These are phyloP conservation scores for Neonectria magnoliae DNA, from an alignment of 2,329 filamentous ascomycete species.

Conservation along the genomic window DNA sequence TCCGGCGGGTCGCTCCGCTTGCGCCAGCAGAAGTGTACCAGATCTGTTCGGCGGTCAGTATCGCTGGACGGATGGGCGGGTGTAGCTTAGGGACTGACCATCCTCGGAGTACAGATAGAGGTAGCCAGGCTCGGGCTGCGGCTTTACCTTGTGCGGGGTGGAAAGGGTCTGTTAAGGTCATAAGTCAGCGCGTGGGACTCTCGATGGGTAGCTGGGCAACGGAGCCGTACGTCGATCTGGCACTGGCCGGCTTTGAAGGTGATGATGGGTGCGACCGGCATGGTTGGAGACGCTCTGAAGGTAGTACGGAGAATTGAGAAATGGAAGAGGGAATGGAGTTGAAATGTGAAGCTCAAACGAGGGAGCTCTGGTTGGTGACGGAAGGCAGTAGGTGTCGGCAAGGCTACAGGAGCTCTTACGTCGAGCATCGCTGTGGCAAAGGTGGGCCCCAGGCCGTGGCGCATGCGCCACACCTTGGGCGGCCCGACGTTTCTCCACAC, in stretches of 20 bases:
- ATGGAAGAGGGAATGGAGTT: constrained; percentile 17
- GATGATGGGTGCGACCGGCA: constrained; percentile 88
- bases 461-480: constrained; percentile 17
- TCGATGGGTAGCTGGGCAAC: constrained; percentile 1
- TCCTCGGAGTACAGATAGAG: constrained; percentile 94
- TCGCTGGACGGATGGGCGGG: neutral
- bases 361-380: constrained; percentile 17
- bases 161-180: constrained; percentile 53
- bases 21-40: constrained; percentile 98
- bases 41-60: constrained; percentile 62
- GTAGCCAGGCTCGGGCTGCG: constrained; percentile 80
- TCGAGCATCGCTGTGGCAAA: constrained; percentile 38
- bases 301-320: constrained; percentile 10
- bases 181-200: constrained; percentile 31
- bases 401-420: constrained; percentile 54
- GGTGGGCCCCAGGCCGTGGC: neutral
- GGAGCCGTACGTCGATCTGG: constrained; percentile 76
- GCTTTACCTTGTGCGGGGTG: constrained; percentile 76
- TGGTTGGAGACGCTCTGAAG: constrained; percentile 50
- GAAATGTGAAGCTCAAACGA: constrained; percentile 21
- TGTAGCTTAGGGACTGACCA: constrained; percentile 61
- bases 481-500: constrained; percentile 33
- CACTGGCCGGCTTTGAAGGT: constrained; percentile 97
- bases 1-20: constrained; percentile 76
- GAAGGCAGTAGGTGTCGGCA: constrained; percentile 23